Base-by-base conservation (phyloP, 345 rosid species). In the Xanthoceras sorbifolium region DNA sequence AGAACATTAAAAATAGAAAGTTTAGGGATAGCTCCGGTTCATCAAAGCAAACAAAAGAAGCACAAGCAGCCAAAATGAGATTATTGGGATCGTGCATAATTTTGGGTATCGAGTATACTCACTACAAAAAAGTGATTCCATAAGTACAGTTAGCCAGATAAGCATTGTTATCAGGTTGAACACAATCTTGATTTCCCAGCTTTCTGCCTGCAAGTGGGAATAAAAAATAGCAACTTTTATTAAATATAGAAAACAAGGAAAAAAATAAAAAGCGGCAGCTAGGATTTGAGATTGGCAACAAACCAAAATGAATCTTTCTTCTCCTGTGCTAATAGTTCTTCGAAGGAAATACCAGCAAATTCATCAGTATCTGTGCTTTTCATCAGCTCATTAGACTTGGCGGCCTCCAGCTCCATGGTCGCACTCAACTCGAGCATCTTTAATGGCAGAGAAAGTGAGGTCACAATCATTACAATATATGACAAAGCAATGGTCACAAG, bases 271-370 rank as follows among this genome's bases (percentile, higher is more conserved):
- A n/a, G n/a, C n/a, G n/a, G n/a, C n/a, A n/a, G n/a, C 36, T 31
- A 34, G 44, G 28, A 48, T 20, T 67, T 29, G 25, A 57, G 80
- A 78, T 59, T 7, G 26, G 84, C 25, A 64, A 81, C 92, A 59
- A 46, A 94, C 98, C 98, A 94, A 81, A 91, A 94, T 6, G 90
- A 83, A 82, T 94, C 97, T 82, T 90, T 91, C 87, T 94, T 94
- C 82, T 94, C 98, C 75, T 88, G 92, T 64, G 93, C 98, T 83
- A 94, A 62, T 78, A 94, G 79, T 86, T 94, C 97, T 80, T 94
- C 98, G 59, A 94, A 92, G 63, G 97, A 94, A 40, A 94, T 94
- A 73, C 91, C 94, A 32, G 88, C 75, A 72, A 78, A 80, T 76
- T 87, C 87, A 55, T 88, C 88, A 4, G 75, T 46, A 70, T 91